These are phyloP conservation scores for Aspergillus pseudonomiae DNA, from an alignment of 2,329 filamentous ascomycete genomes.

Conservation along the genomic window DNA sequence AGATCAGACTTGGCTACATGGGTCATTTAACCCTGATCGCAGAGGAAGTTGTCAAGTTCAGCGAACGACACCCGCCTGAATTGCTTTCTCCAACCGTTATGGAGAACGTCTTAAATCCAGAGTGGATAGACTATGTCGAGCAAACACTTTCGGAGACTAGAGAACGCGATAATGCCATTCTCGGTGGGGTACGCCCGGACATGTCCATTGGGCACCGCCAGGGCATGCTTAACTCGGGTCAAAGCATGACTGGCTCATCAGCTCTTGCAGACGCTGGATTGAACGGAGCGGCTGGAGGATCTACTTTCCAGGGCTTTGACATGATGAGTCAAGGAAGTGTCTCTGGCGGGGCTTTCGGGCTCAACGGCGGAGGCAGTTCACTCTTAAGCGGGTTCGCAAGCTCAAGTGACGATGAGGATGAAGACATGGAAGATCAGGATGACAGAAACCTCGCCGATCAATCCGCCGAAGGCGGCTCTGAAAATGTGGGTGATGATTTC, in stretches of 20 bases:
- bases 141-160: constrained; percentile 89
- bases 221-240: constrained; percentile 63
- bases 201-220: constrained; percentile 79
- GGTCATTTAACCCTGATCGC: constrained; percentile 95
- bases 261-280: constrained; percentile 80
- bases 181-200: constrained; percentile 91
- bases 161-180: constrained; percentile 96
- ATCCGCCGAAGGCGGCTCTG: constrained; percentile 54
- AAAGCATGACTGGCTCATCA: constrained; percentile 63
- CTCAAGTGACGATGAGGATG: constrained; percentile 93
- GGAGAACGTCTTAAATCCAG: constrained; percentile 82
- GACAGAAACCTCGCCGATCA: constrained; percentile 52
- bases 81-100: constrained; percentile 80
- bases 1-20: constrained; percentile 97
- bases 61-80: constrained; percentile 88
- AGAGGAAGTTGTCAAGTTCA: constrained; percentile 98
- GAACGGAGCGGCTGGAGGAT: constrained; percentile 62
- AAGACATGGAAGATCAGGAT: constrained; percentile 74
- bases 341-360: constrained; percentile 71
- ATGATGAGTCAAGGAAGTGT: constrained; percentile 66
- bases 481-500: constrained; percentile 68
- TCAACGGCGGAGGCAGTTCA: constrained; percentile 65
- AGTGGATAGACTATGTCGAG: constrained; percentile 95
- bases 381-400: constrained; percentile 90
- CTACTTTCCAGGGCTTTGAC: constrained; percentile 65